Base-by-base conservation (phyloP, 2,329 filamentous ascomycete genomes). In the Aspergillus terreus region DNA sequence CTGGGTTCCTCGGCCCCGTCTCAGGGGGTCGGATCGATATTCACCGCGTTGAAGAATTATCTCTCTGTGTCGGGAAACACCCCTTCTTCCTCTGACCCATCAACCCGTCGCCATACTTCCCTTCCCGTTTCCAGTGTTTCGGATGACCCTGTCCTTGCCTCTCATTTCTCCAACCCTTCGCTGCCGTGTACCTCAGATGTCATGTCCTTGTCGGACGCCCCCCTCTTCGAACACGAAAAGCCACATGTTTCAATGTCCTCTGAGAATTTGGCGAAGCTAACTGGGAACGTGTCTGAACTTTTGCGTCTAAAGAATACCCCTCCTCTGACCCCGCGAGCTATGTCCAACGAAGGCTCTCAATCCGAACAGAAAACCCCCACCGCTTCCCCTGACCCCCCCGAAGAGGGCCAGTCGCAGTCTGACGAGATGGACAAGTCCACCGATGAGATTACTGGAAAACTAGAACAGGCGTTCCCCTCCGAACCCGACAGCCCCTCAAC, bases 291-390 rank as follows among this genome's bases (percentile, higher is more conserved):
- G 74, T 78, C 78, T 73, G 78, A 73, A 72, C 74, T 70, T 71
- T 71, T 75, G 65, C 72, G 71, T 74, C 70, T 84, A 79, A 95
- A 96, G 92, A 95, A 90, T 78, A 94, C 90, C 63, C 88, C 90
- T 62, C 86, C 91, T 55, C 92, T 92, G 61, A 95, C 92, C 50
- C 92, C 90, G 58, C 86, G 92, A 75, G 88, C 92, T 54, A 83
- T 92, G 65, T 95, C 90, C 51, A 80, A 82, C 70, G 82, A 83
- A 65, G 77, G 75, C 43, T 58, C 63, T 23, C 61, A 68, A 59
- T 54, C 63, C 45, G 67, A 67, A 45, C 67, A 68, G 58, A 63
- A 62, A 47, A 61, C 67, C 49, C 55, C 50, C 52, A 58, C 65
- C 27, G 56, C 68, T 4, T 47, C 59, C 5, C 54, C 62, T 12